Evolutionary conservation across 306 rosid genomes (phyloP).

Genomic region (Vigna angularis): DNA sequence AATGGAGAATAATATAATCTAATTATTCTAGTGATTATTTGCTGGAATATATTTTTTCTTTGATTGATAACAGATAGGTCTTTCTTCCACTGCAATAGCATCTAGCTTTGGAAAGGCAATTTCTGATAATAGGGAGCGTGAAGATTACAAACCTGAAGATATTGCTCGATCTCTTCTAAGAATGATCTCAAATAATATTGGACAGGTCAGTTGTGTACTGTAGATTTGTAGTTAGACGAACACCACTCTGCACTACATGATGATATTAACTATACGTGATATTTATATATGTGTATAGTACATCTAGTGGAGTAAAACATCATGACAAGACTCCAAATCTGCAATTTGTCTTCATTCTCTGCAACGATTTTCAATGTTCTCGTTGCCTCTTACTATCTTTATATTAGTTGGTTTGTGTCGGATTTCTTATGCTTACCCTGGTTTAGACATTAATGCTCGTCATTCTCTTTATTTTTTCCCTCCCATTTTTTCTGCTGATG

Average conservation of each 20-base stretch:
- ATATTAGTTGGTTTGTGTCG: not conserved
- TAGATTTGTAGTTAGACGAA: slow-evolving; percentile 15
- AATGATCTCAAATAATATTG: slow-evolving; percentile 96
- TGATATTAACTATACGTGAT: slow-evolving; percentile 7
- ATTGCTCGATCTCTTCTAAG: slow-evolving; percentile 90
- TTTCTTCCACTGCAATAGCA: slow-evolving; percentile 87
- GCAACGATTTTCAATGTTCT: not conserved
- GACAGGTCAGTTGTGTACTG: slow-evolving; percentile 68
- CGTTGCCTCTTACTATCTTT: slow-evolving; percentile 28
- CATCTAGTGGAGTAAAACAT: slow-evolving; percentile 25
- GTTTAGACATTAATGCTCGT: not conserved
- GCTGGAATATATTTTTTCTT: slow-evolving; percentile 31
- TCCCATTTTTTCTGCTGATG: not conserved
- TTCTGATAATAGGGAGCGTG: slow-evolving; percentile 73
- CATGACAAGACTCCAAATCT: slow-evolving; percentile 1
- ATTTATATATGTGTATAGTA: not conserved
- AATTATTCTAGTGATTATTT: slow-evolving; percentile 34
- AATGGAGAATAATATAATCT: slow-evolving; percentile 22
- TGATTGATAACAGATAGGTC: slow-evolving; percentile 73
- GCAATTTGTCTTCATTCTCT: not conserved
- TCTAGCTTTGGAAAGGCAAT: slow-evolving; percentile 97
- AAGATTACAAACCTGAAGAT: slow-evolving; percentile 88
- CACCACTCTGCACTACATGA: slow-evolving; percentile 8
- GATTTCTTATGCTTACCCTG: not conserved
- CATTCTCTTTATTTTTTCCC: not conserved